Percentiles rank a stretch among this genome's conserved stretches.
Evolutionary conservation across 1,284 basidiomycete genomes (phyloP).

Genomic region (Apiotrichum gracile): DNA sequence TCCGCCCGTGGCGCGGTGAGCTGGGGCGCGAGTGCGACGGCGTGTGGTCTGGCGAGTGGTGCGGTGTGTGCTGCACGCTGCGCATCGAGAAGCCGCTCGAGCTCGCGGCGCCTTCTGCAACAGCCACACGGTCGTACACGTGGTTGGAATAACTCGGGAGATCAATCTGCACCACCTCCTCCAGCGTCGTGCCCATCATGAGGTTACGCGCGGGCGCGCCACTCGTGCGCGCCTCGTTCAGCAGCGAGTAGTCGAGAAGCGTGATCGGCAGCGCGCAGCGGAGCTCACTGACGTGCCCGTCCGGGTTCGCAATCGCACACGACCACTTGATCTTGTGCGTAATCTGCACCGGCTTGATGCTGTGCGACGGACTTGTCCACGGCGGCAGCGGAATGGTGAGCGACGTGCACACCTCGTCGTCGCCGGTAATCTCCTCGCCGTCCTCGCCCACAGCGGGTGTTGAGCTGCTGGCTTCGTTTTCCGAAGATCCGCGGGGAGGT

Average conservation of each 20-base stretch:
- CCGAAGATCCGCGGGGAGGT: background rate
- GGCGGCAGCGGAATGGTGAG: conserved; percentile 48
- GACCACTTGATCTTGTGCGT: conserved; percentile 59
- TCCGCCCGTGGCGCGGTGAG: conserved; percentile 12
- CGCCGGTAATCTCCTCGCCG: conserved; percentile 29
- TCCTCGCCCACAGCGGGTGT: conserved; percentile 19
- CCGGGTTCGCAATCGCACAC: conserved; percentile 68
- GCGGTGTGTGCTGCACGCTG: conserved; percentile 21
- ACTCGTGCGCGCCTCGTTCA: conserved; percentile 65
- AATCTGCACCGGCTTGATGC: conserved; percentile 59
- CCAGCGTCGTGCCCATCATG: conserved; percentile 53
- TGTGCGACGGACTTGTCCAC: conserved; percentile 57
- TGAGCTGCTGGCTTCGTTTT: background rate
- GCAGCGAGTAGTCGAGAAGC: conserved; percentile 65
- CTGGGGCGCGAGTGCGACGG: conserved; percentile 39
- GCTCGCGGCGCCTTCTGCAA: conserved; percentile 57
- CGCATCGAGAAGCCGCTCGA: conserved; percentile 26
- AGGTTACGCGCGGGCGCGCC: conserved; percentile 66
- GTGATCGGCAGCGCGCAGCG: conserved; percentile 83
- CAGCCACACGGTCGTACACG: conserved; percentile 80
- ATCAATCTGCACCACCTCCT: conserved; percentile 58
- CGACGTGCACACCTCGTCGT: conserved; percentile 50
- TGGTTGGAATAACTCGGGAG: conserved; percentile 81
- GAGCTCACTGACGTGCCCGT: conserved; percentile 82
- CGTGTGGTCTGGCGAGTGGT: conserved; percentile 25